Percentiles rank a stretch among this genome's conserved stretches.
These are phyloP conservation scores for Scheffersomyces lignosus DNA, from an alignment of 805 yeast species.

Conservation along the genomic window DNA sequence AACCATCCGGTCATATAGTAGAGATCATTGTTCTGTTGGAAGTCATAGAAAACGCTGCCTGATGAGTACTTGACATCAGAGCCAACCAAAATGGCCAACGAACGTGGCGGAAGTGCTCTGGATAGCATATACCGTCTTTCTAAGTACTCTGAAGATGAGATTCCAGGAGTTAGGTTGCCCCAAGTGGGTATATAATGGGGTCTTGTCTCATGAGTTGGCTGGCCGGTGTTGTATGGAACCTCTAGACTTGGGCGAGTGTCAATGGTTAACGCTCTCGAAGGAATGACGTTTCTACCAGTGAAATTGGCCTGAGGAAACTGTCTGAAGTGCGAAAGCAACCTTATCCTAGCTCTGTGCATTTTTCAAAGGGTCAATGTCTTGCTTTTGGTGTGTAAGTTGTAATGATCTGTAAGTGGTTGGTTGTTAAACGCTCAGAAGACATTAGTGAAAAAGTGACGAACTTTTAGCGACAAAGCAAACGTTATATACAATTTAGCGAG, in stretches of 20 bases:
- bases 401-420: too few relatives aligned
- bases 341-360: not conserved
- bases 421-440: too few relatives aligned
- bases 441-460: too few relatives aligned
- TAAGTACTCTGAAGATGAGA: slow-evolving; percentile 79
- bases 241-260: slow-evolving; percentile 24
- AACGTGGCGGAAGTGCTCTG: slow-evolving; percentile 54
- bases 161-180: slow-evolving; percentile 88
- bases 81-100: slow-evolving; percentile 76
- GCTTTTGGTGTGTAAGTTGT: too few relatives aligned
- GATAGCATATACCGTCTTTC: slow-evolving; percentile 66
- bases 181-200: slow-evolving; percentile 66
- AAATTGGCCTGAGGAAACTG: not conserved
- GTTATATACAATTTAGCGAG: too few relatives aligned
- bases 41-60: slow-evolving; percentile 87
- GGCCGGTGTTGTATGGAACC: slow-evolving; percentile 60
- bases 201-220: slow-evolving; percentile 83
- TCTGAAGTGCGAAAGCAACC: too few relatives aligned
- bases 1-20: slow-evolving; percentile 90
- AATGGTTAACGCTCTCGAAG: slow-evolving; percentile 7
- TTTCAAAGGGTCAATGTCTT: not conserved
- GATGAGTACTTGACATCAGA: slow-evolving; percentile 74
- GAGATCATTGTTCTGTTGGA: slow-evolving; percentile 89
- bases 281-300: not conserved
- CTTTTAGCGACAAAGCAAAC: too few relatives aligned